Conservation (phyloP, 2,329 filamentous ascomycete genomes). For the Ceratocystis huliohia region DNA sequence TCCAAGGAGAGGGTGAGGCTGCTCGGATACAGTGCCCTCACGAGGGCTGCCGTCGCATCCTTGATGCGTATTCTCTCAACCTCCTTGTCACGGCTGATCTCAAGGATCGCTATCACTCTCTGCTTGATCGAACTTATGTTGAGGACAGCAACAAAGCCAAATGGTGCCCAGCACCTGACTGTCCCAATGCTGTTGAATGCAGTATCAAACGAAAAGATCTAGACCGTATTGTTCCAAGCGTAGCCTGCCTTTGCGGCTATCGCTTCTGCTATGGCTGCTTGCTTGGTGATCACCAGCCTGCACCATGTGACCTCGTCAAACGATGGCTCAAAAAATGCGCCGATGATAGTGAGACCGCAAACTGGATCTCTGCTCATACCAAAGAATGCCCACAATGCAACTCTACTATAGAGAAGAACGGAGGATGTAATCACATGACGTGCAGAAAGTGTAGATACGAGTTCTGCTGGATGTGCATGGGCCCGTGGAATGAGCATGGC, state of each 20-base stretch:
- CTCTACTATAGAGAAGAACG: conserved; percentile 98
- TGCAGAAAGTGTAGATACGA: conserved; percentile 92
- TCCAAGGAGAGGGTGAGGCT: conserved; percentile 87
- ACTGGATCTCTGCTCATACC: conserved; percentile 98
- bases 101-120: conserved; percentile 57
- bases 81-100: conserved; percentile 53
- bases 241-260: conserved; percentile 71
- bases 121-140: conserved; percentile 88
- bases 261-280: conserved; percentile 94
- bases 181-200: conserved; percentile 84
- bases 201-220: conserved; percentile 78
- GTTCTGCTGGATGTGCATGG: conserved; percentile 99
- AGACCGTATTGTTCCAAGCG: conserved; percentile 73
- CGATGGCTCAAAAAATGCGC: conserved; percentile 97
- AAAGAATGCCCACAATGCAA: conserved; percentile 95
- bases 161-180: conserved; percentile 98
- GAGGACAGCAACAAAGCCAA: conserved; percentile 92
- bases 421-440: conserved; percentile 96
- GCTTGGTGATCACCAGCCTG: conserved; percentile 79
- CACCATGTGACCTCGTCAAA: conserved; percentile 82
- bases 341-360: conserved; percentile 94
- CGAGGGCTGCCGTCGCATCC: conserved; percentile 74
- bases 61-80: conserved; percentile 79
- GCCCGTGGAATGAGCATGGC: conserved; percentile 93
- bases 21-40: conserved; percentile 88